Evolutionary conservation across 768 basidiomycete species (phyloP), one percentile per base, ranked within the genome.

Genomic region (Agrocybe praecox): DNA sequence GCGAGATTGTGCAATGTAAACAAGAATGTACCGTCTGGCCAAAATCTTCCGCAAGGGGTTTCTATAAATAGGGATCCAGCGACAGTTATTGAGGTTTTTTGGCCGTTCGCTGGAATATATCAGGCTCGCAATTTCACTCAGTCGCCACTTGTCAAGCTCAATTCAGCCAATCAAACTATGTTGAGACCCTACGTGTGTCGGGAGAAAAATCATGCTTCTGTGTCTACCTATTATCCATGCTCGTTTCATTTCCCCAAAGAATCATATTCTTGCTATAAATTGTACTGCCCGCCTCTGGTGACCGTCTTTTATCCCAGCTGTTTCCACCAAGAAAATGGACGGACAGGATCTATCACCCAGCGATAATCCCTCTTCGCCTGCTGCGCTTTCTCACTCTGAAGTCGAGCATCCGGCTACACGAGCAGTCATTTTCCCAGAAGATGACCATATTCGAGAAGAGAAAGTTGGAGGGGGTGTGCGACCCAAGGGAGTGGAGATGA

Each of bases 401-500:
- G 78, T 77, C 18, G 73, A 73, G 23, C 67, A 70, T 47, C 68
- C 71, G 26, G 52, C 53, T 14, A 61, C 66, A 19, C 80, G 84
- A 45, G 74, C 79, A 15, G 80, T 86, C 40, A 82, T 76, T 26
- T 85, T 85, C 65, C 81, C 81, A 22, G 70, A 75, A 18, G 75
- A 76, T 47, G 65, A 69, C 36, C 69, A 59, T 22, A 59, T 64
- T 53, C 69, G 65, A 52, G 78, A 80, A 55, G 78, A 80, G 56
- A 80, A 80, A 66, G 57, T 63, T 40, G 26, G 46, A 32, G 64
- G 52, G 22, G 62, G 49, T 51, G 56, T 42, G 23, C 67, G 83
- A 46, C 81, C 81, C 33, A 79, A 79, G 58, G 85, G 85, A 14
- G 76, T 79, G 47, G 85, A 85, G 65, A 79, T 87, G 81, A 82